Evolutionary conservation across 768 basidiomycete genomes (phyloP), one percentile per base, ranked within the genome.

Genomic region (Terana coerulea): DNA sequence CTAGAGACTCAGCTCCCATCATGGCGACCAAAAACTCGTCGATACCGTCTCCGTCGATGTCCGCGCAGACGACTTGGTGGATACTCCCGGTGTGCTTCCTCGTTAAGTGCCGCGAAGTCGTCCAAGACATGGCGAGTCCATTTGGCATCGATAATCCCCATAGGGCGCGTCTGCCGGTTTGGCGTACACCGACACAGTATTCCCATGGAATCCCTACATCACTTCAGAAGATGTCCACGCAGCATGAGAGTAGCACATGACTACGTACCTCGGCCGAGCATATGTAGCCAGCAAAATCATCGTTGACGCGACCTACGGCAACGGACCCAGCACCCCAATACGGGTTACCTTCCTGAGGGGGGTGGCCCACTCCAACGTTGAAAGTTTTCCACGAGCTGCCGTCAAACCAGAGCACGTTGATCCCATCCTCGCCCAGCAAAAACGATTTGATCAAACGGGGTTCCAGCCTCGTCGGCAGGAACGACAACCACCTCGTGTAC

Each of bases 41-140:
- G 24, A 51, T 43, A 3, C 44, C 59, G 35, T 44, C 45, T 17
- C 40, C 47, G 36, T 56, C 47, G 28, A 57, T 35, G 34, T 47
- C 49, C 1, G 35, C 57, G 33, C 48, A 39, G 5, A 49, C 43
- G 29, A 64, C 60, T 31, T 37, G 46, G 41, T 65, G 56, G 15
- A 66, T 52, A 30, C 57, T 54, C 2, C 62, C 64, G 5, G 62
- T 60, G 25, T 63, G 53, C 29, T 49, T 43, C 11, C 19, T n/a
- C 19, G 49, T 57, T 56, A 31, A 62, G 49, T 2, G 60, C 45
- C 7, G 61, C 63, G 47, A 59, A 63, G 51, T 60, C 55, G 28
- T 62, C 53, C 48, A 66, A n/a, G 19, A 57, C 56, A 15, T 31
- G 17, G 7, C 64, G 61, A 9, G 42, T 57, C 64, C 64, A 65